Evolutionary conservation across 768 basidiomycete species (phyloP).

Genomic region (Pisolithus tinctorius): DNA sequence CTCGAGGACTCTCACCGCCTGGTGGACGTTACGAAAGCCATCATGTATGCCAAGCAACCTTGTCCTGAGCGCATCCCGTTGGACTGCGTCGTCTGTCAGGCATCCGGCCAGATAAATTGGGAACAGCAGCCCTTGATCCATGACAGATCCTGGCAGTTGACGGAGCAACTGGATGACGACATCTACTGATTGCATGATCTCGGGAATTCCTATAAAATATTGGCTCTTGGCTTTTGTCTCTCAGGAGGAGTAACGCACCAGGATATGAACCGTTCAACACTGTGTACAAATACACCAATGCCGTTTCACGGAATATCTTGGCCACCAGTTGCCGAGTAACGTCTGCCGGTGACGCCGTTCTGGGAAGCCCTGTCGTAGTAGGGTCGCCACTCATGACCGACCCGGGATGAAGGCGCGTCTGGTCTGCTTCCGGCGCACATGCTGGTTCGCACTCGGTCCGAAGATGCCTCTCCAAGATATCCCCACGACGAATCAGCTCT

Average conservation of each 20-base stretch:
- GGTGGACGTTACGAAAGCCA: constrained; percentile 53
- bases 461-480: constrained; percentile 62
- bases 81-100: constrained; percentile 58
- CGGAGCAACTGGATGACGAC: constrained; percentile 46
- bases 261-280: constrained; percentile 63
- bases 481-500: constrained; percentile 69
- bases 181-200: constrained; percentile 56
- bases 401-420: constrained; percentile 37
- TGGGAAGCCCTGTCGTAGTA: constrained; percentile 20
- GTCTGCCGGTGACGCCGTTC: constrained; percentile 25
- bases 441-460: constrained; percentile 35
- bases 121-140: constrained; percentile 65
- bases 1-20: constrained; percentile 57
- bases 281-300: constrained; percentile 62
- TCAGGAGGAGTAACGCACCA: constrained; percentile 37
- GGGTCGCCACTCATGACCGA: constrained; percentile 18
- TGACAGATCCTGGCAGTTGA: constrained; percentile 48
- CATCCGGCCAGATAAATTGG: constrained; percentile 70
- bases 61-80: constrained; percentile 52
- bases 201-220: constrained; percentile 53
- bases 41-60: constrained; percentile 50
- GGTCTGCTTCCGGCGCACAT: constrained; percentile 24
- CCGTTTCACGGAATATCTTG: constrained; percentile 59
- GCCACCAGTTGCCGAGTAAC: constrained; percentile 44
- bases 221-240: background rate